phyloP scores from a whole-genome alignment of 2,329 filamentous ascomycete species.

The Basipetospora chlamydospora region DNA sequence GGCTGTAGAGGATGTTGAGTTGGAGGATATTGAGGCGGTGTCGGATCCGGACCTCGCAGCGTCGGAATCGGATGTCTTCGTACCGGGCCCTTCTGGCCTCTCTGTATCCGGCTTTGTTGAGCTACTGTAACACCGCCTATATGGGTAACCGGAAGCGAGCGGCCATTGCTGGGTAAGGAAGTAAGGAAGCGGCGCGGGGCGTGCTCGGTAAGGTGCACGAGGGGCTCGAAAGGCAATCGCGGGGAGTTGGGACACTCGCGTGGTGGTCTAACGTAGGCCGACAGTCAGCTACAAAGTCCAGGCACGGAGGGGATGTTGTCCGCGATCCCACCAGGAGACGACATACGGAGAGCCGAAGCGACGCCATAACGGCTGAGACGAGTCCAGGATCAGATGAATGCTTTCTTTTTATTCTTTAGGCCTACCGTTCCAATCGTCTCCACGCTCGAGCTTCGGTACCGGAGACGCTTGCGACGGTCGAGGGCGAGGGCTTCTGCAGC shows the following conservation, averaged over 20 bases:
- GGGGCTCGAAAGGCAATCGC: not conserved
- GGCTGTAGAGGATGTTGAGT: not conserved
- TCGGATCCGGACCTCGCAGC: not conserved
- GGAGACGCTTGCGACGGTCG: not conserved
- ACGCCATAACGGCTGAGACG: slow-evolving; percentile 1
- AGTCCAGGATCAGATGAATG: not conserved
- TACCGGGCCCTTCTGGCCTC: too few species aligned
- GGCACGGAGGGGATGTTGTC: too few species aligned
- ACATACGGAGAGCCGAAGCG: slow-evolving; percentile 3
- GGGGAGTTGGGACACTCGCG: not conserved
- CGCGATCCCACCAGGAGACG: not conserved
- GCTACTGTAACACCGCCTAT: too few species aligned
- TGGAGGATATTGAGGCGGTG: not conserved
- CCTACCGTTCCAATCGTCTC: too few species aligned
- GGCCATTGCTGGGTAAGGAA: too few species aligned
- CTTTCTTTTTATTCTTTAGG: too few species aligned
- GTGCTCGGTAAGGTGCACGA: too few species aligned
- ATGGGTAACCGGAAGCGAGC: too few species aligned
- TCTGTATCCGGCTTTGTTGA: too few species aligned
- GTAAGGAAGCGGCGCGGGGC: too few species aligned
- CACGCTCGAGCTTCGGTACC: not conserved
- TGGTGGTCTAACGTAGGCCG: not conserved
- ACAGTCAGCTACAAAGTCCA: too few species aligned
- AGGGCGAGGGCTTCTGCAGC: not conserved
- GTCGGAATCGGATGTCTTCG: too few species aligned